Evolutionary conservation across 176 grass and related monocot species (phyloP), one percentile per base, ranked within the genome.

Genomic region (Aegilops umbellulata): DNA sequence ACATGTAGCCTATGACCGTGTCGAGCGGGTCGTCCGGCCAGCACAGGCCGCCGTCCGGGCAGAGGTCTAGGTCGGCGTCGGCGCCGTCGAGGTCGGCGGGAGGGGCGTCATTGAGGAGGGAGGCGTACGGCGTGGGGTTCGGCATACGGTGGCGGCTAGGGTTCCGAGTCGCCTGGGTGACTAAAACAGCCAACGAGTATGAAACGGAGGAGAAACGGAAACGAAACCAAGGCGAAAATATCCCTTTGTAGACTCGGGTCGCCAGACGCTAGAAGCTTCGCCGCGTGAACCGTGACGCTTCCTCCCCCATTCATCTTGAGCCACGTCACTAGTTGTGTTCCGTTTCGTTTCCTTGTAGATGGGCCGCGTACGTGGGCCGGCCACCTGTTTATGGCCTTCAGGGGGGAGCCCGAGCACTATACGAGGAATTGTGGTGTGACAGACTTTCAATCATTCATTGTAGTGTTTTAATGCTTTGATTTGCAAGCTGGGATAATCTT

Each of bases 21-120:
- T 91, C 85, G 5, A 91, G 89, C 10, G 85, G 26, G 89, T 91
- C 89, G 35, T 58, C 60, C 3, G 89, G 89, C 26, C 67, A 87
- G 85, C 75, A 87, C 16, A 91, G 81, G 2, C 85, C 89, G 15
- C 12, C 65, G 15, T 15, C 74, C 14, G 55, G 65, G 49, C 10
- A 31, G 19, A 4, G 26, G 10, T 4, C 6, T 36, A 25, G 6
- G 3, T 27, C 84, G 77, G 34, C 57, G 68, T 26, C 42, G 77
- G 53, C 53, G 32, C 46, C 46, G n/a, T 9, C 44, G 81, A 55
- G 25, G 70, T 87, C 87, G 17, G 70, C 87, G 17, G 76, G 51
- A 49, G 76, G 60, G 79, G 65, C 20, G 79, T 78, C 71, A 39
- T 58, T 23, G 73, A 69, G 31, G 73, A 69, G 31, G 61, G 32